A percentile compares a stretch with the other conserved stretches of the same genome.
Evolutionary conservation across 805 yeast species (phyloP).

Genomic region (Candida ficus): DNA sequence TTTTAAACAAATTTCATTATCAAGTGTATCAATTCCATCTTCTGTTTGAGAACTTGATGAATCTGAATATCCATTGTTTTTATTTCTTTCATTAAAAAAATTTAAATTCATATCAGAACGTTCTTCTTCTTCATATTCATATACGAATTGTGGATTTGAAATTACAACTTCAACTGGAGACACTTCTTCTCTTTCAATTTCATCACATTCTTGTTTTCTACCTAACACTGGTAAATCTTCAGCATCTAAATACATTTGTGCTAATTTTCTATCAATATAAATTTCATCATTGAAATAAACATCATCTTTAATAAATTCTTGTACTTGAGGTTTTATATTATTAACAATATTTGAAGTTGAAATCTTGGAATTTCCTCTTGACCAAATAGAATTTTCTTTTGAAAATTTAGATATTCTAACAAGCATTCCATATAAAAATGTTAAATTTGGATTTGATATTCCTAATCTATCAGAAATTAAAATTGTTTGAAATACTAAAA

Average conservation of each 20-base stretch:
- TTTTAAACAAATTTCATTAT: not conserved
- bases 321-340: not conserved
- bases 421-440: conserved; percentile 10
- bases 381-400: not conserved
- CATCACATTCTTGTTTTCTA: no score
- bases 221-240: not conserved
- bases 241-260: not conserved
- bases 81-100: not conserved
- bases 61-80: not conserved
- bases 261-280: not conserved
- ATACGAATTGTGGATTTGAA: not conserved
- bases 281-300: not conserved
- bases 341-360: not conserved
- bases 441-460: conserved; percentile 10
- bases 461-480: conserved; percentile 10
- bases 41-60: conserved; percentile 7
- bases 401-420: not conserved
- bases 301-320: not conserved
- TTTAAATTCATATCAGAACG: conserved; percentile 1
- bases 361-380: not conserved
- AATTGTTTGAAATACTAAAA: conserved; percentile 13
- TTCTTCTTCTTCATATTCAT: conserved; percentile 1
- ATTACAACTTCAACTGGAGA: no score
- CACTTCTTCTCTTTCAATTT: no score
- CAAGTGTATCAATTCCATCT: conserved; percentile 8